phyloP scores from a whole-genome alignment of 768 basidiomycete genomes.

The Panaeolus cyanescens region DNA sequence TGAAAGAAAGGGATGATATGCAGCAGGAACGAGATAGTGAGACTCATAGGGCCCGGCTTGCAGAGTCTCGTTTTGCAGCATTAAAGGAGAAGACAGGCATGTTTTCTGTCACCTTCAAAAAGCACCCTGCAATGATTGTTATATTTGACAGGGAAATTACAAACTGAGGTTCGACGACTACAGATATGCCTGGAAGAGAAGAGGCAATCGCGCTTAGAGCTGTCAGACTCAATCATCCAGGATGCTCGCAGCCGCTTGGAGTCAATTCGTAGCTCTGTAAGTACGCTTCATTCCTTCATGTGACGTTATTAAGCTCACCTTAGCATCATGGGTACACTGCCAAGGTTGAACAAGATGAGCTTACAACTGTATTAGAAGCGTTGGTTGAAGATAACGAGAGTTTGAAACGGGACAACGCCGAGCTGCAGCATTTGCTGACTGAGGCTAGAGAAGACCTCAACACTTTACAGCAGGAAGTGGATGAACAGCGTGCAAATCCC shows the following conservation, averaged over 20 bases:
- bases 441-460: constrained; percentile 81
- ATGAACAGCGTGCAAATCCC: constrained; percentile 62
- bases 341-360: constrained; percentile 54
- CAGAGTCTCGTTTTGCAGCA: constrained; percentile 65
- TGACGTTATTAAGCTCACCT: constrained; percentile 17
- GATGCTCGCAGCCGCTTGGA: constrained; percentile 68
- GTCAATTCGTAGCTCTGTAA: constrained; percentile 58
- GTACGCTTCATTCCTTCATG: constrained; percentile 17
- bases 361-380: constrained; percentile 75
- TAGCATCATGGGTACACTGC: constrained; percentile 44
- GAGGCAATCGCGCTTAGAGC: constrained; percentile 59
- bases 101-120: constrained; percentile 12
- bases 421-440: constrained; percentile 71
- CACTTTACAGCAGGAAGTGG: constrained; percentile 69
- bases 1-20: constrained; percentile 81
- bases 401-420: constrained; percentile 79
- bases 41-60: constrained; percentile 61
- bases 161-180: constrained; percentile 63
- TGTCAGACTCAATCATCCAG: constrained; percentile 65
- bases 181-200: constrained; percentile 65
- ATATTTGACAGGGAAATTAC: constrained; percentile 58
- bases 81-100: constrained; percentile 70
- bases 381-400: constrained; percentile 85
- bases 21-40: constrained; percentile 81
- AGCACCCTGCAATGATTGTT: background rate